Evolutionary conservation across 768 basidiomycete genomes (phyloP).

Genomic region (Botryobasidium botryosum): DNA sequence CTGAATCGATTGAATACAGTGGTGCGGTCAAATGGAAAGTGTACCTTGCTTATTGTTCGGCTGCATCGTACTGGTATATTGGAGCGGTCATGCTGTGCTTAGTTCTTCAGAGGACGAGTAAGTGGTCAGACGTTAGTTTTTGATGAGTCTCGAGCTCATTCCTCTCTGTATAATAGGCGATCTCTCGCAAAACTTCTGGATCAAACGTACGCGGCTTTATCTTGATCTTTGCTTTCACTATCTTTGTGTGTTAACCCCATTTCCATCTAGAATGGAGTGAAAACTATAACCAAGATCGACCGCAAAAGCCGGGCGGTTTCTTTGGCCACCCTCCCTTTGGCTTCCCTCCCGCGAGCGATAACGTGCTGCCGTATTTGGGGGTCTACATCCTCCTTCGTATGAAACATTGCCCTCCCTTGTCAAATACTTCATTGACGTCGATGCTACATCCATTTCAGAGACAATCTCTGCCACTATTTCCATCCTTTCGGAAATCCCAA

Average conservation of each 20-base stretch:
- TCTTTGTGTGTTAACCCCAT: too few species aligned
- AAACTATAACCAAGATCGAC: slow-evolving; percentile 30
- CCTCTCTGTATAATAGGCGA: too few species aligned
- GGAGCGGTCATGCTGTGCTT: too few species aligned
- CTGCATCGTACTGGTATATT: slow-evolving; percentile 12
- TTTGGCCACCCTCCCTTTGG: background rate
- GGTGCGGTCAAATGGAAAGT: slow-evolving; percentile 24
- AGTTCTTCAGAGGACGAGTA: too few species aligned
- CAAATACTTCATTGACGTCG: background rate
- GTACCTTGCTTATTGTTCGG: slow-evolving; percentile 23
- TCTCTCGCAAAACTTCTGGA: slow-evolving; percentile 1
- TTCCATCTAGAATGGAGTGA: too few species aligned
- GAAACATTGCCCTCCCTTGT: background rate
- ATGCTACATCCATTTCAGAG: background rate
- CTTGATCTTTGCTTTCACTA: too few species aligned
- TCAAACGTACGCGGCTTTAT: background rate
- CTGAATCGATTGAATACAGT: background rate
- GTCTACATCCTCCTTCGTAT: background rate
- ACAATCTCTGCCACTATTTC: background rate
- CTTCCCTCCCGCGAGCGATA: background rate
- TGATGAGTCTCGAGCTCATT: too few species aligned
- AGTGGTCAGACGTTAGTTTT: too few species aligned
- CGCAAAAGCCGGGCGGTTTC: too few species aligned
- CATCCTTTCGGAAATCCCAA: background rate
- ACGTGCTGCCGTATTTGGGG: background rate